Percentiles rank a stretch among this genome's conserved stretches.
Conservation (phyloP, 768 basidiomycete genomes). For the Russula griseocarnosa region DNA sequence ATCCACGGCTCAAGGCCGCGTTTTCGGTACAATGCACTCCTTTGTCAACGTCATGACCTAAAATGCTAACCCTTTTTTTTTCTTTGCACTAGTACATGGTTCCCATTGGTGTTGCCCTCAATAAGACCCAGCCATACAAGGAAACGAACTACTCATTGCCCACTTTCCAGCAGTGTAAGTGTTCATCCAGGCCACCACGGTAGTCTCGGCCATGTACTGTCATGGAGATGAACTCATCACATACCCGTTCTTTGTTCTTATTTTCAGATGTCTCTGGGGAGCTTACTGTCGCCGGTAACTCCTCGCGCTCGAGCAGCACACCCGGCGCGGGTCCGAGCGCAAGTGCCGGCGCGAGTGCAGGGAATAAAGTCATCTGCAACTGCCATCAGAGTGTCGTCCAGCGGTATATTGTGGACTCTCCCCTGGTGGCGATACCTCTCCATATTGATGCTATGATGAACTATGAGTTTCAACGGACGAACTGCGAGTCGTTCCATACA, state of each 20-base stretch:
- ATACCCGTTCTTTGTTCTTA: background rate
- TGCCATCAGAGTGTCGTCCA: background rate
- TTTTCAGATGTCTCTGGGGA: too few relatives aligned
- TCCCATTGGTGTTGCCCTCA: constrained; percentile 50
- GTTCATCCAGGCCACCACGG: background rate
- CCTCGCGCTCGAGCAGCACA: too few relatives aligned
- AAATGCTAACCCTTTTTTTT: background rate
- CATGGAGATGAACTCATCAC: background rate
- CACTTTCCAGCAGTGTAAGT: constrained; percentile 48
- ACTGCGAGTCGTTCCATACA: too few relatives aligned
- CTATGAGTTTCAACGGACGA: too few relatives aligned
- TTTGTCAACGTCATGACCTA: background rate
- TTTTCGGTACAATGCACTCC: constrained; percentile 41
- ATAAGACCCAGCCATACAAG: constrained; percentile 50
- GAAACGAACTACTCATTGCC: constrained; percentile 45
- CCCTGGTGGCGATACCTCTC: too few relatives aligned
- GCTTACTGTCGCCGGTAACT: too few relatives aligned
- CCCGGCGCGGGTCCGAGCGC: too few relatives aligned
- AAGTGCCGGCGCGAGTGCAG: background rate
- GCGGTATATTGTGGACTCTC: too few relatives aligned
- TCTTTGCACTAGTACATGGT: constrained; percentile 38
- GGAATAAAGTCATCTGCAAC: background rate
- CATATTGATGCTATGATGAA: too few relatives aligned
- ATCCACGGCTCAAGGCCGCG: constrained; percentile 41
- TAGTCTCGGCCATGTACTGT: background rate